Evolutionary conservation across 1,284 basidiomycete genomes (phyloP), one percentile per base, ranked within the genome.

Genomic region (Irpex sp.): DNA sequence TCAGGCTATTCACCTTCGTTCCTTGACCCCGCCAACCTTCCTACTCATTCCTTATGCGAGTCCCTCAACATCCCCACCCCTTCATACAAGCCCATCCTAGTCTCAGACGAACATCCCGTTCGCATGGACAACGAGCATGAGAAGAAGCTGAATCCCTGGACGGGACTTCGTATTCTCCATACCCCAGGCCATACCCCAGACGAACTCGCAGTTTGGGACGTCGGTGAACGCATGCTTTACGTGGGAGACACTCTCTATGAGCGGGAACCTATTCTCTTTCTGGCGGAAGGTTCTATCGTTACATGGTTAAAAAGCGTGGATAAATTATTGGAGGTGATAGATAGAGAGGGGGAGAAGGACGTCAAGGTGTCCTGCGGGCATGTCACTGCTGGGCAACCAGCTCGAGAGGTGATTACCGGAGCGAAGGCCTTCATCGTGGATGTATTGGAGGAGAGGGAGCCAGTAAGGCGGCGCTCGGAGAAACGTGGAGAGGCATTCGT

Each of bases 151-250:
- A 50, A 51, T 13, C 26, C 64, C 26, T 63, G 68, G 26, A 66
- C 70, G 5, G 78, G 76, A 0, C 64, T 84, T 33, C 75, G 66
- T 3, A 71, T 84, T 57, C 73, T 85, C 58, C 83, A 85, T 63
- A 83, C 82, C 0, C 83, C 83, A 0, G 83, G 83, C 17, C 84
- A 86, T 62, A 84, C 81, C 0, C 85, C 83, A 4, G 84, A 85
- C 70, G 79, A 84, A 65, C 70, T 84, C 17, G 83, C 82, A 0
- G 60, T 83, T 4, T 85, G 83, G 74, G 81, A 85, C 59, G 71
- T 69, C 11, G 68, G 66, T 3, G 83, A 85, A 59, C 70, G 70
- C 59, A 81, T 84, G 80, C 72, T 84, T 0, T 84, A 83, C 56
- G 82, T 83, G 15, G 83, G 84, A 2, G 83, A 86, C 64, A 80